A percentile compares a stretch with the other conserved stretches of the same genome.
Conservation (phyloP, 768 basidiomycete species). For the Rhodotorula sphaerocarpa region DNA sequence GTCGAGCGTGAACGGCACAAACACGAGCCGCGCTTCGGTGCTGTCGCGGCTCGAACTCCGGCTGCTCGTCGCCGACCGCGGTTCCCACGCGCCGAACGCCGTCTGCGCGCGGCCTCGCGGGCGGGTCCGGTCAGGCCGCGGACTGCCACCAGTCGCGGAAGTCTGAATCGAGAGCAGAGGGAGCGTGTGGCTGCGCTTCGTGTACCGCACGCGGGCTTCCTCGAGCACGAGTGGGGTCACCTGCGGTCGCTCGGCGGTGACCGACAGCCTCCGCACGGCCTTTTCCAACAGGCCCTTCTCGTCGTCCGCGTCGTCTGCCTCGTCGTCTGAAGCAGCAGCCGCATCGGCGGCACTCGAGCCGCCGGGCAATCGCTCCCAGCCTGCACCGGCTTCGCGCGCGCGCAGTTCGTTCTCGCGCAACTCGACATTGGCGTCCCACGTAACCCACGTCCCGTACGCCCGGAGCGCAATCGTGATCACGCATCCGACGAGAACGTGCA, state of each 20-base stretch:
- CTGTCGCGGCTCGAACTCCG: neutral
- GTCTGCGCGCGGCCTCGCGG: too few relatives aligned
- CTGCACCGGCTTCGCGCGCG: too few relatives aligned
- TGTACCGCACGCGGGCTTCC: neutral
- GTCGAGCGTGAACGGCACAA: slow-evolving; percentile 29
- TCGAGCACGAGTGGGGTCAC: neutral
- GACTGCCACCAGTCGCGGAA: too few relatives aligned
- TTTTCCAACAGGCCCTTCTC: neutral
- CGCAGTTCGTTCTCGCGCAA: slow-evolving; percentile 10
- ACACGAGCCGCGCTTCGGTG: slow-evolving; percentile 17
- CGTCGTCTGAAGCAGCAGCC: neutral
- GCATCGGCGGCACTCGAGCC: too few relatives aligned
- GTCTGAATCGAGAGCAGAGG: too few relatives aligned
- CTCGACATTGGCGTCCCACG: slow-evolving; percentile 10
- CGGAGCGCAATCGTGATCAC: slow-evolving; percentile 1
- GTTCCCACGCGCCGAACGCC: neutral
- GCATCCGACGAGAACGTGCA: slow-evolving; percentile 9
- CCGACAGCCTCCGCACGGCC: neutral
- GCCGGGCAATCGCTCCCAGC: too few relatives aligned
- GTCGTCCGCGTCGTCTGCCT: neutral
- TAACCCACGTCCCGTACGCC: slow-evolving; percentile 11
- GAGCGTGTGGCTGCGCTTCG: too few relatives aligned
- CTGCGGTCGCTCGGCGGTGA: neutral
- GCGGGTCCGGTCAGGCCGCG: too few relatives aligned
- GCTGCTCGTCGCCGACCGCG: neutral